Evolutionary conservation across 805 yeast genomes (phyloP).

Genomic region (Saturnispora gosingensis): DNA sequence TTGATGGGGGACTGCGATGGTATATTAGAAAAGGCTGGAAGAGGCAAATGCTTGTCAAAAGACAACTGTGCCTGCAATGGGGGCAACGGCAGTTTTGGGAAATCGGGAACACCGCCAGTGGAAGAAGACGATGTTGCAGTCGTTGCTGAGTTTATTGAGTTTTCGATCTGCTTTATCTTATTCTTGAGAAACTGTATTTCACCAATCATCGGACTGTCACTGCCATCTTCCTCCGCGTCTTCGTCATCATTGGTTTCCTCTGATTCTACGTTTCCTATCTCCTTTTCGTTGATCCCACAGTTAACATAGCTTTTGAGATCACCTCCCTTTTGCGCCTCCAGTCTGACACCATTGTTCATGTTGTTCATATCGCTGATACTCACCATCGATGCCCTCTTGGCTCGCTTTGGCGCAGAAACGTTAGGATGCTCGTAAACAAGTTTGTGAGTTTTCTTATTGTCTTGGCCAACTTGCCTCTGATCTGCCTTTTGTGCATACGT

Average conservation of each 20-base stretch:
- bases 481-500: conserved; percentile 15
- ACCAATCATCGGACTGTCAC: conserved; percentile 11
- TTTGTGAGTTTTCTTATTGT: background rate
- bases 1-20: background rate
- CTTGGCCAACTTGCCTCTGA: background rate
- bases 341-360: background rate
- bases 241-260: background rate
- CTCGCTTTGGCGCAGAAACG: background rate
- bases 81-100: background rate
- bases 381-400: background rate
- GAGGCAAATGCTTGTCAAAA: background rate
- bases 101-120: background rate
- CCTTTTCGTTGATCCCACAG: background rate
- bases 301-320: background rate
- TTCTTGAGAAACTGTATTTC: conserved; percentile 31
- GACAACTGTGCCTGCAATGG: background rate
- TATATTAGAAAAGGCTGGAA: background rate
- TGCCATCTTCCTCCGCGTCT: background rate
- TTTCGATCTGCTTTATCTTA: conserved; percentile 38
- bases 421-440: background rate
- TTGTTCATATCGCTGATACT: background rate
- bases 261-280: background rate
- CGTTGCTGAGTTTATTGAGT: conserved; percentile 22
- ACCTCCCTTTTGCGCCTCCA: background rate
- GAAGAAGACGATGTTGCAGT: background rate